These are phyloP conservation scores for Aciculosporium take DNA, from an alignment of 2,329 filamentous ascomycete genomes.

Conservation along the genomic window DNA sequence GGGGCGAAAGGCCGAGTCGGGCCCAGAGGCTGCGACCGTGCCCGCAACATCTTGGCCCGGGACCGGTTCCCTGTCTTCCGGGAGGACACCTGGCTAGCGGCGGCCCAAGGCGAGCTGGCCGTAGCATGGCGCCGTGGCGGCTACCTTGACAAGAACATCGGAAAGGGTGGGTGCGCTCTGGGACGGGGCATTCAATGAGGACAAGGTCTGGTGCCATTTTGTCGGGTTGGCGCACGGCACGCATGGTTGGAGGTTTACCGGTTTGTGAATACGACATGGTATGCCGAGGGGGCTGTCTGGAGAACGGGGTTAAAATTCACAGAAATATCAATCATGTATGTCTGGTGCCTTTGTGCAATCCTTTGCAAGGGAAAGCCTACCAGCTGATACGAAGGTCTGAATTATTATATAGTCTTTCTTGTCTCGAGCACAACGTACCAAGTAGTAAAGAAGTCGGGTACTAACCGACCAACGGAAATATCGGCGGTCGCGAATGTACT, in stretches of 20 bases:
- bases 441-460: too few relatives aligned
- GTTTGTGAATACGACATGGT: neutral
- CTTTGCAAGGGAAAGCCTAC: too few relatives aligned
- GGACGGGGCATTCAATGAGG: neutral
- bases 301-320: too few relatives aligned
- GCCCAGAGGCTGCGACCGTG: conserved; percentile 19
- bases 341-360: too few relatives aligned
- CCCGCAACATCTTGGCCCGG: conserved; percentile 26
- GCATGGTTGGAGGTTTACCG: conserved; percentile 1
- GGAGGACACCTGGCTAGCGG: conserved; percentile 11
- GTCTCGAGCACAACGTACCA: too few relatives aligned
- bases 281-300: neutral
- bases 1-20: conserved; percentile 17
- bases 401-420: too few relatives aligned
- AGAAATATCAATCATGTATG: too few relatives aligned
- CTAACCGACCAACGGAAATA: neutral
- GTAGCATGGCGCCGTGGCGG: conserved; percentile 19
- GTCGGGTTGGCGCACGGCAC: conserved; percentile 1
- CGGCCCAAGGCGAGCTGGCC: conserved; percentile 20
- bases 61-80: conserved; percentile 13
- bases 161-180: neutral
- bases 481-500: neutral
- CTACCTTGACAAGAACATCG: conserved; percentile 16
- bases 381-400: too few relatives aligned
- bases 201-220: neutral